Base-by-base conservation (phyloP, 2,329 filamentous ascomycete species). In the Paecilomyces niveus region DNA sequence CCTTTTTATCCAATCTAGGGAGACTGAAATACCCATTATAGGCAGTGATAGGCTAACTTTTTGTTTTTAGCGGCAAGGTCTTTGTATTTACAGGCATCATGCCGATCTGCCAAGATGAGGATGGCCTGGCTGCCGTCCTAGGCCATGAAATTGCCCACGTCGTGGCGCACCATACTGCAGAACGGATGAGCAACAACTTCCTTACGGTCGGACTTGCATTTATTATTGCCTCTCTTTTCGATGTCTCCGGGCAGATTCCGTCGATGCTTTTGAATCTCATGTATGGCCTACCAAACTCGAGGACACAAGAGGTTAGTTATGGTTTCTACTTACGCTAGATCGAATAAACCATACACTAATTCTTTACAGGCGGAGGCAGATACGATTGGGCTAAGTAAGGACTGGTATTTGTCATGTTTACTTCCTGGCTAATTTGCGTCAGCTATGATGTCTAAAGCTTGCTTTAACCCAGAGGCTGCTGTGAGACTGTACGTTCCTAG, bases 121-220 rank as follows among this genome's bases (percentile, higher is more conserved):
- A 85, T 63, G 83, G 83, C 0, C 71, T 87, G 15, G 85, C 85
- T 6, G 82, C 84, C 1, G 83, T 87, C 0, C 67, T 87, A 18
- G 83, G 82, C 0, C 85, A 87, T 66, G 85, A 87, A 65, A 86
- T 87, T 64, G 83, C 83, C 2, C 85, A 87, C 67, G 83, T 85
- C n/a, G 78, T 84, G 2, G 82, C 82, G 1, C 79, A 80, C 57
- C 82, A 85, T 63, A 70, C 74, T 1, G 81, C 79, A 0, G 85
- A 87, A 68, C 74, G 80, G 7, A 76, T 85, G 73, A 83, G 80
- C 53, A 72, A 69, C 13, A 71, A 67, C 51, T 64, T 75, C 33
- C 51, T 75, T n/a, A 67, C 68, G 1, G 59, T 73, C 2, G 68
- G 69, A 3, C 59, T 68, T 9, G 62, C 70, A 0, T 61, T 72